A percentile compares a stretch with the other conserved stretches of the same genome.
Evolutionary conservation across 2,329 filamentous ascomycete species (phyloP).

Genomic region (Elsinoe necatrix): DNA sequence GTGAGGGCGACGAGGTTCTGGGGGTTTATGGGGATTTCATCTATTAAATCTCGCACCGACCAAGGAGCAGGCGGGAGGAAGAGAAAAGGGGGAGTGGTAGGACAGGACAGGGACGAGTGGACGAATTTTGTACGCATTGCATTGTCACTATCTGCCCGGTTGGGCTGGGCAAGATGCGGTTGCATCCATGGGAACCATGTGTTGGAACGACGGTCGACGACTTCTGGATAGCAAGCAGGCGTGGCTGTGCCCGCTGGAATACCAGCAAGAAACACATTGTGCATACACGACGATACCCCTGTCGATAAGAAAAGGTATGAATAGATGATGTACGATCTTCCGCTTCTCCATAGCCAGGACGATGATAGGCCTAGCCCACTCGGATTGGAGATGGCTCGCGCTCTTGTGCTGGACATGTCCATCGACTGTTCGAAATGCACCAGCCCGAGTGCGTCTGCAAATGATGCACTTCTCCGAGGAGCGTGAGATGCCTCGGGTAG

Average conservation of each 20-base stretch:
- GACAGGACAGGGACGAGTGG: too few species aligned
- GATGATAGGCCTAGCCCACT: too few species aligned
- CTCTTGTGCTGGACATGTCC: too few species aligned
- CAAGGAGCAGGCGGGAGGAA: too few species aligned
- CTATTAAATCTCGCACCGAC: conserved; percentile 20
- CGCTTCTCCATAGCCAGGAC: too few species aligned
- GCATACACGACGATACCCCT: conserved; percentile 9
- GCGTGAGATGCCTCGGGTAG: not conserved
- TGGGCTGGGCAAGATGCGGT: not conserved
- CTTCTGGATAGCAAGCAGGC: not conserved
- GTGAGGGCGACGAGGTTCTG: conserved; percentile 31
- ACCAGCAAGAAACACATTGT: not conserved
- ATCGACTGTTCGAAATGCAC: too few species aligned
- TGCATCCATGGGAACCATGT: not conserved
- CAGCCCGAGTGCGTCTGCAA: too few species aligned
- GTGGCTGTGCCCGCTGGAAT: not conserved
- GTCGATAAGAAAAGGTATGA: conserved; percentile 1
- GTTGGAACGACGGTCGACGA: not conserved
- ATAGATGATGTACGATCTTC: conserved; percentile 9
- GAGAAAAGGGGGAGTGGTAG: too few species aligned
- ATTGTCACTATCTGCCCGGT: too few species aligned
- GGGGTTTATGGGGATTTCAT: conserved; percentile 36
- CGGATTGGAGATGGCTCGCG: too few species aligned
- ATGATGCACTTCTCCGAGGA: too few species aligned
- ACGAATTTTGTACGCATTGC: too few species aligned